Percentiles rank a stretch among this genome's conserved stretches.
phyloP scores from a whole-genome alignment of 352 stramenopile genomes.

The Lagenidium giganteum region DNA sequence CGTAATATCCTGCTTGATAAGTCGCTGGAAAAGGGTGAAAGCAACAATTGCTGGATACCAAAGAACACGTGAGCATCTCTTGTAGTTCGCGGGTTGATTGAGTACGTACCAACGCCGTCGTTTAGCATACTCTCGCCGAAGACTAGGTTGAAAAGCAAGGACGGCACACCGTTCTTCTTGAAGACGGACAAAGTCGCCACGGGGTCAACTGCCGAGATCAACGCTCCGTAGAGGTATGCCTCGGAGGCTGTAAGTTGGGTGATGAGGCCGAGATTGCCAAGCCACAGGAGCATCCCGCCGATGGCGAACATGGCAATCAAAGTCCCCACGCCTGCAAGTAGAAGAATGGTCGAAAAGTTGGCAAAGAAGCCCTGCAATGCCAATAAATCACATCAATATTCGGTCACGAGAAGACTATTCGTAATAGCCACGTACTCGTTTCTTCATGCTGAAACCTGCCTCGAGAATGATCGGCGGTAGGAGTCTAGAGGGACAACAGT shows the following conservation, averaged over 20 bases:
- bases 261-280: slow-evolving; percentile 63
- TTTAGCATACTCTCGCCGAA: slow-evolving; percentile 96
- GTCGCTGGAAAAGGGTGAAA: slow-evolving; percentile 76
- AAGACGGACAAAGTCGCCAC: slow-evolving; percentile 93
- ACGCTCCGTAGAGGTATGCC: slow-evolving; percentile 87
- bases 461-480: slow-evolving; percentile 84
- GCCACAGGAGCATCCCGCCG: slow-evolving; percentile 64
- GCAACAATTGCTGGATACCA: slow-evolving; percentile 63
- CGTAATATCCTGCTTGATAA: slow-evolving; percentile 64
- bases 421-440: slow-evolving; percentile 50
- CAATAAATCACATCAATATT: slow-evolving; percentile 1
- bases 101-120: slow-evolving; percentile 85
- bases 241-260: slow-evolving; percentile 86
- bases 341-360: slow-evolving; percentile 85
- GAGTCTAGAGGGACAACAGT: slow-evolving; percentile 18
- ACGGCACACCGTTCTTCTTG: slow-evolving; percentile 83
- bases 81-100: too few relatives aligned
- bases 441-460: slow-evolving; percentile 87
- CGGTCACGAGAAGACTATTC: too few relatives aligned
- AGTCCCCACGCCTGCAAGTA: slow-evolving; percentile 76
- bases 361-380: slow-evolving; percentile 71
- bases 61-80: neutral
- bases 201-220: slow-evolving; percentile 93
- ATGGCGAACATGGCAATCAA: slow-evolving; percentile 79
- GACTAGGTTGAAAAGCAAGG: slow-evolving; percentile 93